Evolutionary conservation across 2,329 filamentous ascomycete species (phyloP).

Genomic region (Aspergillus sp.): DNA sequence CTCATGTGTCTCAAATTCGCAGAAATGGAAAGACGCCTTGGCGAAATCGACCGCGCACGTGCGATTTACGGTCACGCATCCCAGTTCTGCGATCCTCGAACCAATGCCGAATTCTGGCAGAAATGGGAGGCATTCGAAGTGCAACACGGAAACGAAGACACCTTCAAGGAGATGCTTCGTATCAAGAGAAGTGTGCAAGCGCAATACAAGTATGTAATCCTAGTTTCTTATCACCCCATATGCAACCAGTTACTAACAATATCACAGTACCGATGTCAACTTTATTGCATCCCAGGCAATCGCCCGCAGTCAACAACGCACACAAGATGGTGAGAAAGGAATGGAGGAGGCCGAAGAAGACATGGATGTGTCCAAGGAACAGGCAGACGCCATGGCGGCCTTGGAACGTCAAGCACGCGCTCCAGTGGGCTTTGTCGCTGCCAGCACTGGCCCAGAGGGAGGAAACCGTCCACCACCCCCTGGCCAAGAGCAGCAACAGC

Average conservation of each 20-base stretch:
- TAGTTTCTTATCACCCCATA: background rate
- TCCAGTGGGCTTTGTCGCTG: constrained; percentile 84
- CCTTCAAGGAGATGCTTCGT: constrained; percentile 97
- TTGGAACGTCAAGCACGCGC: constrained; percentile 85
- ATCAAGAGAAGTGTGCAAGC: constrained; percentile 97
- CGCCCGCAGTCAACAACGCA: constrained; percentile 65
- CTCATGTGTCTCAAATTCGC: constrained; percentile 99
- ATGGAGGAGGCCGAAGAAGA: constrained; percentile 35
- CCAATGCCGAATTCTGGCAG: constrained; percentile 84
- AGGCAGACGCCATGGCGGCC: constrained; percentile 79
- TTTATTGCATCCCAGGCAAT: constrained; percentile 96
- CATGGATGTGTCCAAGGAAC: constrained; percentile 41
- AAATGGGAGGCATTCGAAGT: constrained; percentile 98
- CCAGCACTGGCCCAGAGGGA: constrained; percentile 68
- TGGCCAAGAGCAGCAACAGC: constrained; percentile 15
- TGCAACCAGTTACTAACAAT: constrained; percentile 26
- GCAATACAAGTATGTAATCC: constrained; percentile 71
- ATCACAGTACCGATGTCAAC: constrained; percentile 77
- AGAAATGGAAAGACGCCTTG: constrained; percentile 87
- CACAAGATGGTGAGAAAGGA: constrained; percentile 23
- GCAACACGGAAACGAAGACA: constrained; percentile 97
- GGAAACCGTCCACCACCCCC: constrained; percentile 48
- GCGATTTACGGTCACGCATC: constrained; percentile 96
- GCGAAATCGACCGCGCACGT: constrained; percentile 89
- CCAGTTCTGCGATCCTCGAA: constrained; percentile 94